Percentiles rank a stretch among this genome's conserved stretches.
Evolutionary conservation across 1,284 basidiomycete species (phyloP).

Genomic region (Irpex rosettiformis): DNA sequence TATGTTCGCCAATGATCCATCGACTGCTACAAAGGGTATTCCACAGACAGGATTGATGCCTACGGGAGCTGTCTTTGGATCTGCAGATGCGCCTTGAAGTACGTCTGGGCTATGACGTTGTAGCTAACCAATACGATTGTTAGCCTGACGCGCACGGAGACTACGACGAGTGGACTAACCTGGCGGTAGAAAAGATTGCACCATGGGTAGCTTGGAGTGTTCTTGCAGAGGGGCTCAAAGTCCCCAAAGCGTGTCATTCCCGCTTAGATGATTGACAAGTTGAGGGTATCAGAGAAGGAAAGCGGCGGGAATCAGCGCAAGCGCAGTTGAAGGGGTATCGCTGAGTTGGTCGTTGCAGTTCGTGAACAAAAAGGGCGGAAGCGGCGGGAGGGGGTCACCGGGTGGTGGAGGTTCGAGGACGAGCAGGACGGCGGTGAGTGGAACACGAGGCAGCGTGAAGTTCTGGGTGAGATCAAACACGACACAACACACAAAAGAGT

Average conservation of each 20-base stretch:
- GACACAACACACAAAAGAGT: constrained; percentile 5
- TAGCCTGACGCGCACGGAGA: constrained; percentile 5
- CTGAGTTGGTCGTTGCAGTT: constrained; percentile 8
- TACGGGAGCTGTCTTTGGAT: constrained; percentile 46
- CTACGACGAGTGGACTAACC: constrained; percentile 24
- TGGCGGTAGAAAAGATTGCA: constrained; percentile 72
- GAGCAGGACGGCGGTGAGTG: constrained; percentile 6
- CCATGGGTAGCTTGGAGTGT: constrained; percentile 64
- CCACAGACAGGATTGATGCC: constrained; percentile 58
- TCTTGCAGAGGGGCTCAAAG: constrained; percentile 52
- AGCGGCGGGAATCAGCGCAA: constrained; percentile 2
- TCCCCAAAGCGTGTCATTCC: constrained; percentile 58
- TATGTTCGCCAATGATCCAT: constrained; percentile 63
- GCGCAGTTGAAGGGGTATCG: constrained; percentile 8
- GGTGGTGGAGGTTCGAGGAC: background rate
- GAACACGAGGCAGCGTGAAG: constrained; percentile 6
- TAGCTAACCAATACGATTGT: constrained; percentile 27
- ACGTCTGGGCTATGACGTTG: constrained; percentile 28
- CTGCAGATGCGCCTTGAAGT: constrained; percentile 37
- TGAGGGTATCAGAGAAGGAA: background rate
- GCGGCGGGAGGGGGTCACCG: background rate
- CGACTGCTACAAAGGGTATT: constrained; percentile 42
- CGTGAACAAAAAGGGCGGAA: background rate
- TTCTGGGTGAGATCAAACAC: constrained; percentile 10
- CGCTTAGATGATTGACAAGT: constrained; percentile 17